Evolutionary conservation across 2,329 filamentous ascomycete genomes (phyloP), one percentile per base, ranked within the genome.

Genomic region (Camillea tinctor): DNA sequence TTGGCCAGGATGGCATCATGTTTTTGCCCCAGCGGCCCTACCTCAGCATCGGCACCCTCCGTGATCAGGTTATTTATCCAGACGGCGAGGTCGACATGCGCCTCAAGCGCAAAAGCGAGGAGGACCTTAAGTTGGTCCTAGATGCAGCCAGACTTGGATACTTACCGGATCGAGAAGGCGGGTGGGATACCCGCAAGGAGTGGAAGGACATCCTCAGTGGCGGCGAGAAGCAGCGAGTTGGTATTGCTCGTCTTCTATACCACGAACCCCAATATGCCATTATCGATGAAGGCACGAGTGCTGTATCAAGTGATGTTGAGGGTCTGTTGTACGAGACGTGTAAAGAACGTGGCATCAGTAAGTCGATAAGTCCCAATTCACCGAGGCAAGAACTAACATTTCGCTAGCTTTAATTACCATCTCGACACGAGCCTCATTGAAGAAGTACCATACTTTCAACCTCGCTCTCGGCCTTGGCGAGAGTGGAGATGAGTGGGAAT

Each of bases 161-260:
- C 74, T 83, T 99, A 0, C 91, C 92, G 1, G 88, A 93, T 54
- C 88, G 95, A 17, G 95, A 99, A 80, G 95, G 95, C 48, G 95
- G 95, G 15, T 98, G 93, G 93, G 92, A 99, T 72, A 95, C 92
- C 4, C 86, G 92, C 59, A 98, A 99, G 76, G 93, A 97, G 73
- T 99, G 95, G 95, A 97, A 98, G 77, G 94, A 98, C 68, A 92
- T 99, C 4, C 82, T 99, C n/a, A 94, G 90, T 65, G 95, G 95
- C 48, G 95, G 95, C 13, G 95, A 99, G 81, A 99, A 99, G 79
- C 95, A 99, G 78, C 84, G 95, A 21, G 92, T 99, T 85, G 92
- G 87, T 0, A 92, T 99, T 69, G 94, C 96, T 3, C 82, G 95
- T 51, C 75, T 99, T 54, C 80, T 98, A 49, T 99, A 99, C 72